Evolutionary conservation across 306 rosid species (phyloP), one percentile per base, ranked within the genome.

Genomic region (Sicyos baderoa): DNA sequence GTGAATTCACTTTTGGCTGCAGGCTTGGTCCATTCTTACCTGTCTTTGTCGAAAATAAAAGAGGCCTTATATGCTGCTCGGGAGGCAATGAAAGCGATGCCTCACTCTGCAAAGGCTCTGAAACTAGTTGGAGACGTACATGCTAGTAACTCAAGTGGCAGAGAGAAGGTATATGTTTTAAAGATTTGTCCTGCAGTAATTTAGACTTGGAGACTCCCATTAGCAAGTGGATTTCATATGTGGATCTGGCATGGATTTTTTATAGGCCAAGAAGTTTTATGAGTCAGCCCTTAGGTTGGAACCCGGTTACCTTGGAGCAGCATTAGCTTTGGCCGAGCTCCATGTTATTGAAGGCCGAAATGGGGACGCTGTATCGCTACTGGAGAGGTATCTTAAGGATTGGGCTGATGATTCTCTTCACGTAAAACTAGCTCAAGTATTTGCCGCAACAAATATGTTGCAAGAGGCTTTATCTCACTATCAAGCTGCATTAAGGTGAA

Each of bases 331-430:
- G 79, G 99, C 99, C 21, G 99, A 94, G 83, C 99, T 94, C 77
- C 97, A 94, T 83, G 96, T 94, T 61, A 86, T 72, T 49, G 99
- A 94, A 82, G 99, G 97, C 64, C 90, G 97, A 74, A 90, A 90
- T 70, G 96, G 83, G 70, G 96, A 94, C 74, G 99, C 97, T 35
- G 95, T 94, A 51, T 84, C 89, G 60, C 82, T 94, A 75, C 96
- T 94, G 61, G 97, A 90, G 82, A 86, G 96, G 67, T 90, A 94
- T 79, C 96, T 94, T 52, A 90, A 90, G 73, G 99, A 94, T 58
- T 94, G 99, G 99, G 99, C 99, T 62, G 97, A 94, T 53, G 97
- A 90, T 83, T 94, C 99, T 68, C 95, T 94, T 77, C 99, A 94
- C 77, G 99, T 90, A 45, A 94, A 90, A 84, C 87, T 94, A 7